Conservation (phyloP, 2,329 filamentous ascomycete species). For the Thielaviopsis punctulata region DNA sequence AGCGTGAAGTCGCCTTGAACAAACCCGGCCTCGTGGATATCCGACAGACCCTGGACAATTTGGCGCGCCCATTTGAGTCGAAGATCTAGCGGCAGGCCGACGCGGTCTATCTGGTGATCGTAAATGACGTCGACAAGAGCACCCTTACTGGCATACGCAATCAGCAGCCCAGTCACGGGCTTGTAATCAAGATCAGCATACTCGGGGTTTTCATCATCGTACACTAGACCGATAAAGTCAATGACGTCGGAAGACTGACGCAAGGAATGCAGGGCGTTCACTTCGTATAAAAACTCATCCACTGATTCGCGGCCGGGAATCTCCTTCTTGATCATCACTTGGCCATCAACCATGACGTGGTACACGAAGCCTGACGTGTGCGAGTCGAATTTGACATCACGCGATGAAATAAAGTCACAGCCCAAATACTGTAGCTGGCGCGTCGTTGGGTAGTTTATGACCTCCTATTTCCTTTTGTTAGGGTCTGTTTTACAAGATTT, state of each 20-base stretch:
- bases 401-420: slow-evolving; percentile 50
- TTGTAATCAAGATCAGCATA: slow-evolving; percentile 26
- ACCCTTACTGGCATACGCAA: slow-evolving; percentile 72
- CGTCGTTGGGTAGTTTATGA: slow-evolving; percentile 66
- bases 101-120: slow-evolving; percentile 32
- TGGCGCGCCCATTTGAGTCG: slow-evolving; percentile 81
- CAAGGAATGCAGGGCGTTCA: slow-evolving; percentile 78
- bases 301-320: slow-evolving; percentile 91
- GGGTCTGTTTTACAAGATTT: slow-evolving; percentile 1
- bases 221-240: slow-evolving; percentile 69
- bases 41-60: slow-evolving; percentile 73
- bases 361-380: slow-evolving; percentile 97
- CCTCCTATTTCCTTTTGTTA: slow-evolving; percentile 38
- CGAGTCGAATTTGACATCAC: slow-evolving; percentile 65
- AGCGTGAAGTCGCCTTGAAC: slow-evolving; percentile 96
- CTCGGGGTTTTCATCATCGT: slow-evolving; percentile 59
- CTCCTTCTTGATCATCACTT: slow-evolving; percentile 83
- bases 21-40: slow-evolving; percentile 90
- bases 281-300: slow-evolving; percentile 93
- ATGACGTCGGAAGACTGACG: slow-evolving; percentile 62
- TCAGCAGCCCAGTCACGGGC: slow-evolving; percentile 71
- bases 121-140: slow-evolving; percentile 84
- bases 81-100: slow-evolving; percentile 47
- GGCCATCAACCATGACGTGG: slow-evolving; percentile 57
- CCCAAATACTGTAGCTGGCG: slow-evolving; percentile 57